Evolutionary conservation across 2,329 filamentous ascomycete species (phyloP).

Genomic region (Neofusicoccum umdonicola): DNA sequence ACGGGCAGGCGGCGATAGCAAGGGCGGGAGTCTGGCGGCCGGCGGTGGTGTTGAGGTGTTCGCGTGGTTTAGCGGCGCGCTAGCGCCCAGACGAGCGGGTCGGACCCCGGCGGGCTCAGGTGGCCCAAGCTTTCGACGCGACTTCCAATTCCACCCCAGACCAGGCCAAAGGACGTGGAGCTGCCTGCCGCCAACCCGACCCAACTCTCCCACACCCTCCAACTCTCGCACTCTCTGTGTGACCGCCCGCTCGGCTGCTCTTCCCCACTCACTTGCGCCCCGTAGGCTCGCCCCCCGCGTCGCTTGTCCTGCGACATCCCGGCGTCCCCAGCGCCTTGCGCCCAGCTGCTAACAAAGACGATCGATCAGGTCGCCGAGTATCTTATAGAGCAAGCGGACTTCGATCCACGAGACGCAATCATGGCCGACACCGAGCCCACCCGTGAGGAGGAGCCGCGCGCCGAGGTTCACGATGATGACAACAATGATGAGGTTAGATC

Average conservation of each 20-base stretch:
- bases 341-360: not conserved
- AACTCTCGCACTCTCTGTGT: not conserved
- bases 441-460: slow-evolving; percentile 21
- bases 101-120: slow-evolving; percentile 1
- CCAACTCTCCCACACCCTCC: not conserved
- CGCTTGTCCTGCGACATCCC: not conserved
- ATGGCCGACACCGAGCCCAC: slow-evolving; percentile 21
- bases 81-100: slow-evolving; percentile 5
- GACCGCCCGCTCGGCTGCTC: not conserved
- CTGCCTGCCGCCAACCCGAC: not conserved
- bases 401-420: not conserved
- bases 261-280: too few relatives aligned
- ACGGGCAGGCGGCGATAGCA: not conserved
- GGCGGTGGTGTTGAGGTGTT: slow-evolving; percentile 8
- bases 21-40: not conserved
- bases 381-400: not conserved
- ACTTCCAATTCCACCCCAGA: not conserved
- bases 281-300: not conserved
- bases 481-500: slow-evolving; percentile 35
- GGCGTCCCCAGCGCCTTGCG: not conserved
- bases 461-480: slow-evolving; percentile 32
- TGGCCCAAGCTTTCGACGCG: slow-evolving; percentile 17
- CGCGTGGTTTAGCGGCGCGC: not conserved
- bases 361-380: not conserved
- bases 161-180: not conserved